Percentiles rank a stretch among this genome's conserved stretches.
phyloP scores from a whole-genome alignment of 2,329 filamentous ascomycete species.

The Hymenoscyphus fraxineus region DNA sequence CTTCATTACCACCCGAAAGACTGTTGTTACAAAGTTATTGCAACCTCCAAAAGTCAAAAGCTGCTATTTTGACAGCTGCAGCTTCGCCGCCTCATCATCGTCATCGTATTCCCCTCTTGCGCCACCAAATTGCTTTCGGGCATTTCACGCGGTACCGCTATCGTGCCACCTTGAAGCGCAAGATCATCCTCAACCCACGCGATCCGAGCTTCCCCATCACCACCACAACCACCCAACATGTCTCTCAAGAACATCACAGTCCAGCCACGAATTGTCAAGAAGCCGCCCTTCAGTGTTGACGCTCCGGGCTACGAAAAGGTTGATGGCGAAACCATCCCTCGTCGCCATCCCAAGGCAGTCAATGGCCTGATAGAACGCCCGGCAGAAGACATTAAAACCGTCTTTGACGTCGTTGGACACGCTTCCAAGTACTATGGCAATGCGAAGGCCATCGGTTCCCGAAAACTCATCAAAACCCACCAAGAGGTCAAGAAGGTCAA shows the following conservation, averaged over 20 bases:
- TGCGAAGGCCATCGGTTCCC: constrained; percentile 62
- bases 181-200: neutral
- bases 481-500: constrained; percentile 85
- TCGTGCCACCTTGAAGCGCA: neutral
- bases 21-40: neutral
- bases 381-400: constrained; percentile 59
- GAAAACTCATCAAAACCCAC: constrained; percentile 72
- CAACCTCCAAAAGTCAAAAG: neutral
- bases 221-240: constrained; percentile 23
- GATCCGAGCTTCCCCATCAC: constrained; percentile 17
- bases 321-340: constrained; percentile 67
- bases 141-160: neutral
- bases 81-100: neutral
- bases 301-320: constrained; percentile 54
- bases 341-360: constrained; percentile 54
- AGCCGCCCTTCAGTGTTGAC: constrained; percentile 59
- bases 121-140: neutral
- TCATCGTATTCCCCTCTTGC: neutral
- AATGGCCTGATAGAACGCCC: constrained; percentile 54
- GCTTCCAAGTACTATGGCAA: constrained; percentile 64
- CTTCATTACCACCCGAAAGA: neutral
- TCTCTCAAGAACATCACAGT: constrained; percentile 31
- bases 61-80: neutral
- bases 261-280: constrained; percentile 35
- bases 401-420: constrained; percentile 70